Evolutionary conservation across 108 stramenopile species (phyloP), one percentile per base, ranked within the genome.

Genomic region (Cylindrotheca fusiformis): DNA sequence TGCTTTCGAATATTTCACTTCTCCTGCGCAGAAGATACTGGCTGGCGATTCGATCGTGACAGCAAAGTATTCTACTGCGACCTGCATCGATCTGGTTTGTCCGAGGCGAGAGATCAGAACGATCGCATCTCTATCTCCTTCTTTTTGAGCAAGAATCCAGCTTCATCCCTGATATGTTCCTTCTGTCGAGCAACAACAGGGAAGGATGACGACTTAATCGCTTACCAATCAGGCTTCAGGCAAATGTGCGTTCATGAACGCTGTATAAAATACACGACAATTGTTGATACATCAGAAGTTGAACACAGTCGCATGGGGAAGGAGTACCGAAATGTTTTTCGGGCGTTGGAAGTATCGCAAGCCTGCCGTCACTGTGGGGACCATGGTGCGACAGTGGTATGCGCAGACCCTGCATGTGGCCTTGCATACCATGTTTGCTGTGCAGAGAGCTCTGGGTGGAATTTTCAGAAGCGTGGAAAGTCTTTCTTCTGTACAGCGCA

Each of bases 31-130:
- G 79, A 80, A 58, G 74, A 84, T 54, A 67, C 79, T 18, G 83
- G 79, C n/a, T 84, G 83, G 83, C 56, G 75, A 6, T 84, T 84
- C 52, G 79, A 84, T 3, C 63, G 58, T 4, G 73, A 84, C 29
- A 78, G 83, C n/a, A 84, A 84, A 55, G 73, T 53, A 2, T 83
- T 73, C 41, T 61, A 50, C 18, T 83, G 81, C 36, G 75, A 78
- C 26, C 24, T 53, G 32, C 77, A 78, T 50, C 66, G 77, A 22
- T 44, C 55, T 21, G 54, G 54, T 20, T 57, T 28, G 8, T 14
- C 20, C 22, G 78, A 55, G 17, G 55, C 46, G 10, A 56, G 26
- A 5, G 14, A 22, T 5, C 45, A 48, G 20, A 68, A 67, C 48
- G 74, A 71, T 29, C 59, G 64, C 25, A 61, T 78, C 20, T 82